These are phyloP conservation scores for Penicillium sp. DNA, from an alignment of 2,329 filamentous ascomycete species.

Conservation along the genomic window DNA sequence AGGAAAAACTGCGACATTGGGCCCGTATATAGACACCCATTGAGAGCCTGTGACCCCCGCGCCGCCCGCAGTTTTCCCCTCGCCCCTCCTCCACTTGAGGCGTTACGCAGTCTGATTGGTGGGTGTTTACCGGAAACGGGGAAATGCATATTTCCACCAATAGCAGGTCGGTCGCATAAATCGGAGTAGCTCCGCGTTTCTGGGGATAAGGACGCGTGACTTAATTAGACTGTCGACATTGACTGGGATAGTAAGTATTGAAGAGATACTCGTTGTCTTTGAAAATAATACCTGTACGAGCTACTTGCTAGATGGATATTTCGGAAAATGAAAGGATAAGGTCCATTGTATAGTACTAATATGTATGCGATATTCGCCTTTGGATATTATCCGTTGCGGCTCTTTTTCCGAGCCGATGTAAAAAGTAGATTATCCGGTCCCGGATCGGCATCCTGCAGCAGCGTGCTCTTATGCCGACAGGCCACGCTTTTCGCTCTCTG, in stretches of 20 bases:
- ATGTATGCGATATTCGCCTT: slow-evolving; percentile 5
- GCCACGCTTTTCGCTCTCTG: slow-evolving; percentile 89
- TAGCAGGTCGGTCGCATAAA: neutral
- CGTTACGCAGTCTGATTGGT: slow-evolving; percentile 29
- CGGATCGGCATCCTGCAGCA: neutral
- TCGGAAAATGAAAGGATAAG: neutral
- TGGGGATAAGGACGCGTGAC: slow-evolving; percentile 13
- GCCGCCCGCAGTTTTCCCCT: slow-evolving; percentile 22
- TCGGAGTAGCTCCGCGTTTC: slow-evolving; percentile 31
- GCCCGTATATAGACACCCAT: slow-evolving; percentile 28
- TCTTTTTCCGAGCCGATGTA: neutral
- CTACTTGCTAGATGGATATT: neutral
- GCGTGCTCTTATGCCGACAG: slow-evolving; percentile 65
- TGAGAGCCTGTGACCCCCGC: slow-evolving; percentile 26
- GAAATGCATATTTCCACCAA: slow-evolving; percentile 37
- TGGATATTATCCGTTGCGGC: slow-evolving; percentile 4
- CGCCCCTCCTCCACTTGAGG: slow-evolving; percentile 24
- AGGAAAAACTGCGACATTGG: slow-evolving; percentile 18
- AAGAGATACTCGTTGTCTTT: neutral
- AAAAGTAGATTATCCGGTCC: neutral
- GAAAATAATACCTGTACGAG: neutral
- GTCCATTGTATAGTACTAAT: neutral
- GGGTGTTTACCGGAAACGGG: slow-evolving; percentile 24
- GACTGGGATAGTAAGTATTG: neutral
- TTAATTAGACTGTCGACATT: neutral